phyloP scores from a whole-genome alignment of 768 basidiomycete genomes.

The Candolleomyces eurysporus region DNA sequence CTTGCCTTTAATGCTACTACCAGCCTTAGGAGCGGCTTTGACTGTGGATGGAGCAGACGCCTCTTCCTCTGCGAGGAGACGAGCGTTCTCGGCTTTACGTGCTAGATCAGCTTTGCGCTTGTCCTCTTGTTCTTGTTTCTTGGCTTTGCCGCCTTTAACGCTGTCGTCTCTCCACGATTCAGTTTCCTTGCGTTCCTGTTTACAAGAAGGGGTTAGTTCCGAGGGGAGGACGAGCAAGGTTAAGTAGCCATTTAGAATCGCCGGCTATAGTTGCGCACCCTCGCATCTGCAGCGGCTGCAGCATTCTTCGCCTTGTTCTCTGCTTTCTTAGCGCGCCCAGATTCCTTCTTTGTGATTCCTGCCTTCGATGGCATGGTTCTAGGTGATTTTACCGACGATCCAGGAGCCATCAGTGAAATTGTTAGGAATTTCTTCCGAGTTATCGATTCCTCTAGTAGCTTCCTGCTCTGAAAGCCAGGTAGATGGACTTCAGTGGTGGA shows the following conservation, averaged over 20 bases:
- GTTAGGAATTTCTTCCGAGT: no score
- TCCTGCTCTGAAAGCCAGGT: no score
- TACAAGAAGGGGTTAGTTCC: not conserved
- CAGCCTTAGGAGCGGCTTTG: constrained; percentile 65
- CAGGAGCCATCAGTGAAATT: no score
- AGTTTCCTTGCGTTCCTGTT: constrained; percentile 71
- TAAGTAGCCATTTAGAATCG: not conserved
- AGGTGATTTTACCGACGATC: no score
- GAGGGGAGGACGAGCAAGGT: not conserved
- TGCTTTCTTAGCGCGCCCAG: constrained; percentile 86
- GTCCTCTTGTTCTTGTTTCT: constrained; percentile 72
- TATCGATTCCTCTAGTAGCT: no score
- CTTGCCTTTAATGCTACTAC: constrained; percentile 53
- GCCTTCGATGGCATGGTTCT: constrained; percentile 78
- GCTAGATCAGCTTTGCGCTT: constrained; percentile 79
- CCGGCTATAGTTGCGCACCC: constrained; percentile 36
- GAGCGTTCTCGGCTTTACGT: constrained; percentile 84
- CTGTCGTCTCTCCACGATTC: constrained; percentile 64
- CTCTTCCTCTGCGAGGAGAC: constrained; percentile 88
- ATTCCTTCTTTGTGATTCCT: constrained; percentile 89
- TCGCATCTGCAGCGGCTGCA: constrained; percentile 55
- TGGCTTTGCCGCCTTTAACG: constrained; percentile 57
- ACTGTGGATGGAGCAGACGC: constrained; percentile 52
- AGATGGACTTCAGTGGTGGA: no score
- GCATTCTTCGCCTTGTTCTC: constrained; percentile 86